Evolutionary conservation across 192 early-diverging fungal species (phyloP).

Genomic region (Backusella australiensis): DNA sequence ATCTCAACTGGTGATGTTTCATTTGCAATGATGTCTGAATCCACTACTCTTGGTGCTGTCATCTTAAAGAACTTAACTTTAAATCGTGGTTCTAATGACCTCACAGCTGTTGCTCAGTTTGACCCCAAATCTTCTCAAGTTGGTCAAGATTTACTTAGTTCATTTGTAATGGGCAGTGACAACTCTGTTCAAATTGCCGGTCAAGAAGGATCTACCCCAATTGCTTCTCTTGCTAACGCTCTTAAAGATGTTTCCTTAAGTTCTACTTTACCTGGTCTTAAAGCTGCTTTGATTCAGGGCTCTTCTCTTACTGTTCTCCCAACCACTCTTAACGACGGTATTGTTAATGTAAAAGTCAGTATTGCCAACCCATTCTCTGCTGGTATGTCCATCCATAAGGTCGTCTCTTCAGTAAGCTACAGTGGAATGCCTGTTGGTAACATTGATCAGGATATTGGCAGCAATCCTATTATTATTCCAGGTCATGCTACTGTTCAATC

Average conservation of each 20-base stretch:
- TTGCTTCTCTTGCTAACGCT: constrained; percentile 46
- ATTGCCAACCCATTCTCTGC: constrained; percentile 55
- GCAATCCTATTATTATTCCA: constrained; percentile 33
- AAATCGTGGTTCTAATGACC: constrained; percentile 38
- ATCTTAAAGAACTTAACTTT: constrained; percentile 42
- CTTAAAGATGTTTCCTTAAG: constrained; percentile 40
- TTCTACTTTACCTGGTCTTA: constrained; percentile 50
- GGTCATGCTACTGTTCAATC: constrained; percentile 41
- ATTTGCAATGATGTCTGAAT: constrained; percentile 43
- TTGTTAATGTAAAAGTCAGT: constrained; percentile 44
- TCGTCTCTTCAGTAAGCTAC: constrained; percentile 45
- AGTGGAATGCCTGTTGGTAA: constrained; percentile 41
- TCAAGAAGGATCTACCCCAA: constrained; percentile 35
- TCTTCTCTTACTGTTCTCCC: constrained; percentile 44
- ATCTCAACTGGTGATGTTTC: constrained; percentile 52
- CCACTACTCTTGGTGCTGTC: constrained; percentile 46
- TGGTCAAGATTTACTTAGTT: constrained; percentile 46
- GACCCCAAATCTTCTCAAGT: constrained; percentile 40
- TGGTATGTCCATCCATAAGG: constrained; percentile 42
- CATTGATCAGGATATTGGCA: constrained; percentile 46
- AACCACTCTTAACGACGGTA: constrained; percentile 38
- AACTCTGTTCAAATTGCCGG: constrained; percentile 42
- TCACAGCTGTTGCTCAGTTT: constrained; percentile 40
- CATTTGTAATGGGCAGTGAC: constrained; percentile 46
- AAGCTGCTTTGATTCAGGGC: constrained; percentile 39